These are phyloP conservation scores for Astragalus glycyphyllos DNA, from an alignment of 306 rosid species.

Conservation along the genomic window DNA sequence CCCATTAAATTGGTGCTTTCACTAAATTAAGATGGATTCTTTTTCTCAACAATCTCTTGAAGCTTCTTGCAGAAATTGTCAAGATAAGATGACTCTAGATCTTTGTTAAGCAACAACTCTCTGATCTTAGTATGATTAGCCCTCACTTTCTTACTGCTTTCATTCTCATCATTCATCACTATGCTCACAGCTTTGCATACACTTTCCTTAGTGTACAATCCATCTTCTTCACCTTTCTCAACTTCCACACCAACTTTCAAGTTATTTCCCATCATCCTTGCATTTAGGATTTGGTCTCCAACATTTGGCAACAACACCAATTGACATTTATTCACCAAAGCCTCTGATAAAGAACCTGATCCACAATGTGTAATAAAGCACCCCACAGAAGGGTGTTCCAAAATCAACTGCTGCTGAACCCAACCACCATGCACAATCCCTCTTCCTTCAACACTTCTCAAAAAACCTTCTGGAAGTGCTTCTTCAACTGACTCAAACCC, in stretches of 20 bases:
- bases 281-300: conserved; percentile 44
- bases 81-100: conserved; percentile 43
- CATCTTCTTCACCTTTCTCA: conserved; percentile 50
- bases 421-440: conserved; percentile 48
- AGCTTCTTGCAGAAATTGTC: conserved; percentile 42
- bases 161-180: conserved; percentile 47
- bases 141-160: conserved; percentile 38
- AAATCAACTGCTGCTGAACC: conserved; percentile 45
- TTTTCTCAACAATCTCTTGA: conserved; percentile 39
- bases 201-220: conserved; percentile 33
- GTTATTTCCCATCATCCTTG: conserved; percentile 45
- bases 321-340: conserved; percentile 41
- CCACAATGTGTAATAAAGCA: conserved; percentile 53
- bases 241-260: conserved; percentile 53
- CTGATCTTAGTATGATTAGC: conserved; percentile 38
- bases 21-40: background rate
- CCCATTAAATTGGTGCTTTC: too few species aligned
- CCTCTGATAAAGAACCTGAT: conserved; percentile 48
- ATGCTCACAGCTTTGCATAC: conserved; percentile 44
- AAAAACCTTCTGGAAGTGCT: conserved; percentile 50
- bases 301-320: conserved; percentile 44
- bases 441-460: conserved; percentile 38
- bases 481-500: conserved; percentile 39
- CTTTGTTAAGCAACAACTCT: conserved; percentile 36
- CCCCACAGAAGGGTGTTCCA: conserved; percentile 50